Conservation (phyloP, 192 early-diverging fungal genomes). For the Podila clonocystis region DNA sequence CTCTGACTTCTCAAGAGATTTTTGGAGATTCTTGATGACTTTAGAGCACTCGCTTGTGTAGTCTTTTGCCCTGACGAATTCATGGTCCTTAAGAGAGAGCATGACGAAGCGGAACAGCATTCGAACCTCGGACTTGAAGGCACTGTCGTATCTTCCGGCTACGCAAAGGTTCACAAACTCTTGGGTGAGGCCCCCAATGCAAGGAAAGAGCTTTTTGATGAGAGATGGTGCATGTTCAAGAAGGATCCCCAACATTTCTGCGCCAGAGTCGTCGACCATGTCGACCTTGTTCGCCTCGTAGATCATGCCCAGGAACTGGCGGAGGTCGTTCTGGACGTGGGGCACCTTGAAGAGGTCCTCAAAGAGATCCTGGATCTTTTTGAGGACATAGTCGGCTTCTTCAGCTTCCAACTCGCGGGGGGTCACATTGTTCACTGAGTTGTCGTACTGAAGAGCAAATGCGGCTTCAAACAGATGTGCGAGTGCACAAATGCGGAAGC, state of each 20-base stretch:
- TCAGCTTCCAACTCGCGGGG: slow-evolving; percentile 12
- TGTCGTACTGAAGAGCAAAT: slow-evolving; percentile 5
- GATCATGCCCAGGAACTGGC: slow-evolving; percentile 1
- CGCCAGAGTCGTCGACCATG: background rate
- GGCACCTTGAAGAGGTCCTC: slow-evolving; percentile 15
- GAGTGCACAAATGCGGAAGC: slow-evolving; percentile 25
- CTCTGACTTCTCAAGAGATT: background rate
- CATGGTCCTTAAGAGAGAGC: slow-evolving; percentile 10
- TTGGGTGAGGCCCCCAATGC: background rate
- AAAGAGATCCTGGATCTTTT: slow-evolving; percentile 20
- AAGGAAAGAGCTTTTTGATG: slow-evolving; percentile 19
- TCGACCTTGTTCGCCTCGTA: background rate
- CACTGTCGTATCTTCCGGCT: background rate
- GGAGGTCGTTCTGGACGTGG: background rate
- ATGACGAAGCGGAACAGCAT: slow-evolving; percentile 15
- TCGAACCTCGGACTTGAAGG: slow-evolving; percentile 2
- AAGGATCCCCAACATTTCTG: background rate
- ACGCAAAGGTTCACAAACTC: slow-evolving; percentile 20
- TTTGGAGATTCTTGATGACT: slow-evolving; percentile 5
- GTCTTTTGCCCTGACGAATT: background rate
- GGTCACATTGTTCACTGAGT: slow-evolving; percentile 4
- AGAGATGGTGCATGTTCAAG: background rate
- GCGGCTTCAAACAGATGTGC: slow-evolving; percentile 36
- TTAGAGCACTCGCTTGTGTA: background rate
- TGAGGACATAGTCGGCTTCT: slow-evolving; percentile 9